A percentile compares a stretch with the other conserved stretches of the same genome.
These are phyloP conservation scores for Buddleja alternifolia DNA, from an alignment of 257 asterid genomes.

Conservation along the genomic window DNA sequence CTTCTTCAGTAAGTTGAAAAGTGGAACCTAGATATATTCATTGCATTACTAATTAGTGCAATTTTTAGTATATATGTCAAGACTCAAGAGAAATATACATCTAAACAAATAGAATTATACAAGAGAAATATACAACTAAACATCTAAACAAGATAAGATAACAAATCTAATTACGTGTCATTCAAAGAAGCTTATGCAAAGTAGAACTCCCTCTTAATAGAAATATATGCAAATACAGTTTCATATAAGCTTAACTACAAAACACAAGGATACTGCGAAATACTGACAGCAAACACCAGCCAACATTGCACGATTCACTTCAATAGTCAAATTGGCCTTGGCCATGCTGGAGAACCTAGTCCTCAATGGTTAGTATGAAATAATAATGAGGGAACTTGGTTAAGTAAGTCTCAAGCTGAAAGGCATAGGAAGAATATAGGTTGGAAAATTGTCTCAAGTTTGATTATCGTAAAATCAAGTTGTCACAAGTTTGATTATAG, in stretches of 20 bases:
- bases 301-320: constrained; percentile 4
- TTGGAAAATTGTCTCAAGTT: no score
- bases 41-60: constrained; percentile 18
- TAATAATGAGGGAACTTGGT: background rate
- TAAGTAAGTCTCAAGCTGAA: background rate
- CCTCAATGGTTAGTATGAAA: background rate
- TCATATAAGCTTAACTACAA: background rate
- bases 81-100: no score
- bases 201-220: background rate
- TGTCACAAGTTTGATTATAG: no score
- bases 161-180: background rate
- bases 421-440: background rate
- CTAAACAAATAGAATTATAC: no score
- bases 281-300: background rate
- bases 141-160: no score
- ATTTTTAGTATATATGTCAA: background rate
- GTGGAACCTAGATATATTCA: constrained; percentile 71
- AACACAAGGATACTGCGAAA: background rate
- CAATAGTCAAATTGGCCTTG: background rate
- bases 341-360: background rate
- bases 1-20: constrained; percentile 93
- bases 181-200: constrained; percentile 4
- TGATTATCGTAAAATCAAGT: no score
- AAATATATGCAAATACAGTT: constrained; percentile 2
- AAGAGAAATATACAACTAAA: no score